phyloP scores from a whole-genome alignment of 148 eudicot genomes.

The Chenopodium album region DNA sequence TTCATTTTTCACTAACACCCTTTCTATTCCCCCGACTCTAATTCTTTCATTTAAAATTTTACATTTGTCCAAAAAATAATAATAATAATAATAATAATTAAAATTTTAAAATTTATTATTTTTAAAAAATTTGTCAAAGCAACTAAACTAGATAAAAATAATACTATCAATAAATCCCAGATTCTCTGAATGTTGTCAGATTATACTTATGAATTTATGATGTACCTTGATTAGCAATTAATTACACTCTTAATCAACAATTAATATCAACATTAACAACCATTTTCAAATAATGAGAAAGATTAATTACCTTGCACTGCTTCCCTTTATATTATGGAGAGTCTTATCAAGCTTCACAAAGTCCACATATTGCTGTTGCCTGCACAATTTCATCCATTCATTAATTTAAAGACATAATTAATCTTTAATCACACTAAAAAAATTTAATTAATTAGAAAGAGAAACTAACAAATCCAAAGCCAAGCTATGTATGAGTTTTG shows the following conservation, averaged over 20 bases:
- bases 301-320: constrained; percentile 75
- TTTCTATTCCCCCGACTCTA: too few relatives aligned
- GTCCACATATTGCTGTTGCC: constrained; percentile 64
- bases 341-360: constrained; percentile 64
- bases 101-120: too few relatives aligned
- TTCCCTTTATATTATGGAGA: constrained; percentile 87
- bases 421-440: too few relatives aligned
- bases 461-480: constrained; percentile 48
- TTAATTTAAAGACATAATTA: background rate
- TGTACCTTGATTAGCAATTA: too few relatives aligned
- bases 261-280: background rate
- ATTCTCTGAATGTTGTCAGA: background rate
- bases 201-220: background rate
- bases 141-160: background rate
- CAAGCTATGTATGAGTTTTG: constrained; percentile 60
- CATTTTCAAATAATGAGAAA: background rate
- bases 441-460: background rate
- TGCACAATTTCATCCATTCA: constrained; percentile 19
- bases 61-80: too few relatives aligned
- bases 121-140: background rate
- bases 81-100: too few relatives aligned
- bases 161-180: background rate
- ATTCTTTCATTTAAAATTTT: too few relatives aligned
- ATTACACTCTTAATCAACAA: too few relatives aligned
- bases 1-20: too few relatives aligned